Base-by-base conservation (phyloP, 345 rosid genomes). In the Melaleuca quinquenervia region DNA sequence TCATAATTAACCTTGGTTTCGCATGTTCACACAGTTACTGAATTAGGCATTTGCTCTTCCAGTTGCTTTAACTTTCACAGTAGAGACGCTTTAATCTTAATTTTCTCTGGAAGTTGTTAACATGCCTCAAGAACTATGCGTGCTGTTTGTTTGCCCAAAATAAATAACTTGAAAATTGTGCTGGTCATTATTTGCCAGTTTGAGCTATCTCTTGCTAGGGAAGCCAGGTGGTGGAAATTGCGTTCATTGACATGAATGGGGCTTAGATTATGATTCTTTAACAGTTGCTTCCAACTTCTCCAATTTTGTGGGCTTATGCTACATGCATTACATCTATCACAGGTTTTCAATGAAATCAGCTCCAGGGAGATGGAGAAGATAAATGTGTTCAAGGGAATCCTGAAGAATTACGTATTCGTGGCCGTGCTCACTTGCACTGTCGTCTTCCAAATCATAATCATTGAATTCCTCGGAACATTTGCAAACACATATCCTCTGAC, bases 291-390 rank as follows among this genome's bases (percentile, higher is more conserved):
- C 26, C 48, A 18, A 32, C 44, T 70, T 70, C 12, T 0, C 0
- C 0, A 16, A 70, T 36, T 0, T 45, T 9, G 78, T 70, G 0
- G 48, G 78, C 78, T 70, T 18, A 32, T 13, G 5, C 0, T 70
- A 36, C 21, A 0, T 70, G 0, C 78, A 70, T 70, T 32, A 32
- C 48, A 0, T 70, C 0, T 24, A 36, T 0, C 0, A 7, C 89
- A 96, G 94, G 95, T 91, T 21, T 96, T 95, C 74, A 94, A 95
- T 82, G 95, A 94, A 91, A 89, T 95, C 88, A 94, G 96, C 91
- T 94, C 96, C 27, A 93, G 99, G 87, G 94, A 95, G 85, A 89
- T 94, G 94, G 98, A 94, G 84, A 93, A 92, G 90, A 91, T 91
- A 84, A 95, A 96, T 7, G 95, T 95, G 74, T 91, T 96, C 89